phyloP scores from a whole-genome alignment of 805 yeast genomes.

The Scheffersomyces stipitis region DNA sequence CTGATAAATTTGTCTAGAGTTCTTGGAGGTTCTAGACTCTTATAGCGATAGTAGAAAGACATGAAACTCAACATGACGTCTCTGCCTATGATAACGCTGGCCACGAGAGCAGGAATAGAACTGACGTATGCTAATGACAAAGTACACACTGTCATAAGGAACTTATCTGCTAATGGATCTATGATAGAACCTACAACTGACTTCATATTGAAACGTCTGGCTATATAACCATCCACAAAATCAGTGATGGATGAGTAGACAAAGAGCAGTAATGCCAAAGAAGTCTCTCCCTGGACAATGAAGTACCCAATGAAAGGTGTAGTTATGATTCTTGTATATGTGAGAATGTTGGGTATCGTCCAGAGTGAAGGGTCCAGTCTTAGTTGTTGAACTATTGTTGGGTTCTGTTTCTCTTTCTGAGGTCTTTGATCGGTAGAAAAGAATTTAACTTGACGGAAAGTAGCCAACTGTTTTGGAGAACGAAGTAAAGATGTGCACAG shows the following conservation, averaged over 20 bases:
- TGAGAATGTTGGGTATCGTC: constrained; percentile 84
- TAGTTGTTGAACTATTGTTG: not conserved
- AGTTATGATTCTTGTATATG: constrained; percentile 73
- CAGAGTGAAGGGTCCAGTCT: constrained; percentile 1
- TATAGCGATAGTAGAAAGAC: constrained; percentile 71
- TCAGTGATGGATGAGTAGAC: constrained; percentile 88
- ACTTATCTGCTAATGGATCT: constrained; percentile 95
- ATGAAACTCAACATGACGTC: constrained; percentile 72
- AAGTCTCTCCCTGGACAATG: constrained; percentile 61
- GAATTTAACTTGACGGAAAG: too few species aligned
- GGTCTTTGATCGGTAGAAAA: not conserved
- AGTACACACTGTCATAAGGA: constrained; percentile 84
- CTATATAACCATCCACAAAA: constrained; percentile 87
- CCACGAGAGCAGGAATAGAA: constrained; percentile 65
- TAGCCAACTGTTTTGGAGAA: too few species aligned
- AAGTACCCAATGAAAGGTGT: constrained; percentile 86
- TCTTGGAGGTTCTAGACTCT: constrained; percentile 72
- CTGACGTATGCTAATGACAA: constrained; percentile 67
- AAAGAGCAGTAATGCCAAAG: constrained; percentile 70
- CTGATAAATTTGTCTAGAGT: constrained; percentile 76
- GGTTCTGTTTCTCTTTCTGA: not conserved
- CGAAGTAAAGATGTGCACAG: too few species aligned
- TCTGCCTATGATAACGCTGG: constrained; percentile 75
- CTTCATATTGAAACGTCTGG: constrained; percentile 72
- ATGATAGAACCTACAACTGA: constrained; percentile 86